These are phyloP conservation scores for Eucalyptus sp. DNA, from an alignment of 345 rosid species.

Conservation along the genomic window DNA sequence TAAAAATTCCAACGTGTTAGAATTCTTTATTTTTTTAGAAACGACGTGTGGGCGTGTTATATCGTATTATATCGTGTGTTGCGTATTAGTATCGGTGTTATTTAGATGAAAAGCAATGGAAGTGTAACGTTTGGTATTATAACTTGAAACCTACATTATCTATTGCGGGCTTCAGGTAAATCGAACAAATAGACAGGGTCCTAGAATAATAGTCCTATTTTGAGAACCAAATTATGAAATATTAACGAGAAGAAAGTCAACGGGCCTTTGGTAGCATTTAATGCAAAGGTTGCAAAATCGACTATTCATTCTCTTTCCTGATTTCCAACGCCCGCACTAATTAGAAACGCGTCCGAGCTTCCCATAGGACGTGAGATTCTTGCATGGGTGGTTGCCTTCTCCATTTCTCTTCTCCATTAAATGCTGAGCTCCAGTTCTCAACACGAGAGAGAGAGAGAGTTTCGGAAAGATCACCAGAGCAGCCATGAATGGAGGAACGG, in stretches of 20 bases:
- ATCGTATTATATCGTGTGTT: fast-evolving
- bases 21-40: no score
- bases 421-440: not conserved
- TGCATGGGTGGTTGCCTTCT: not conserved
- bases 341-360: not conserved
- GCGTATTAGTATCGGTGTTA: fast-evolving
- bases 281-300: not conserved
- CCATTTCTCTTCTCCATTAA: not conserved
- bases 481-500: not conserved
- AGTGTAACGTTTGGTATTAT: not conserved
- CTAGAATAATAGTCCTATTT: not conserved
- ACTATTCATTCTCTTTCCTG: not conserved
- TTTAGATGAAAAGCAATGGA: not conserved
- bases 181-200: not conserved
- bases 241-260: not conserved
- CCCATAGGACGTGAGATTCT: not conserved
- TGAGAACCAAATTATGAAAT: not conserved
- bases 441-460: not conserved
- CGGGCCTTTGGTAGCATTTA: not conserved
- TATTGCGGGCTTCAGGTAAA: not conserved
- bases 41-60: fast-evolving
- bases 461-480: not conserved
- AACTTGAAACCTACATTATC: not conserved
- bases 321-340: not conserved
- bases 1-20: fast-evolving